Base-by-base conservation (phyloP, 2,329 filamentous ascomycete genomes). In the Emydomyces testavorans region DNA sequence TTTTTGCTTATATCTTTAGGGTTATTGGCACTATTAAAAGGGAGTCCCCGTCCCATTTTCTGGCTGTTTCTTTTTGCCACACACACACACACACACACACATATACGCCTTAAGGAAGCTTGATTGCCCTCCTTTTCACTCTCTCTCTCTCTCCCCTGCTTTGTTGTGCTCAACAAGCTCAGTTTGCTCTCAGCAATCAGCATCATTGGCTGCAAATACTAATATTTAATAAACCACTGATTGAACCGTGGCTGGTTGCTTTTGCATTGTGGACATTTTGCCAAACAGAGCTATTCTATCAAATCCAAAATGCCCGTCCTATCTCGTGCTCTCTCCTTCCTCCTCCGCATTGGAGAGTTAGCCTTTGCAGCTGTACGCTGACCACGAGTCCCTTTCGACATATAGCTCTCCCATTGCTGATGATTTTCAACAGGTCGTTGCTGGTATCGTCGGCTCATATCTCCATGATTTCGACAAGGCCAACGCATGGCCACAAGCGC, bases 361-460 rank as follows among this genome's bases (percentile, higher is more conserved):
- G 78, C 72, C 58, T 87, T 83, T 60, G 80, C 76, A n/a, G 74
- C 77, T 55, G 82, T 87, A 62, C 56, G 71, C 59, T 34, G 18
- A 28, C n/a, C 32, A 20, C 28, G 6, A 20, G 13, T 58, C 24
- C 45, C 61, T 10, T 55, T 55, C 2, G 7, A 34, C 8, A 5
- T 18, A 1, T 21, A 11, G n/a, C 35, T 15, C 11, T 18, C 36
- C 28, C 13, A 23, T 35, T 20, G 23, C 23, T 29, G 8, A 46
- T 34, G 1, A 13, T 23, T 29, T 31, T 16, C n/a, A 21, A 6
- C 51, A 71, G 69, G 61, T 72, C 52, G 79, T 86, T 44, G 79
- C 81, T 20, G 83, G 82, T 51, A 71, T 87, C 52, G 78, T 81
- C 50, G 82, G 80, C 44, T 62, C 77, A 54, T 83, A 82, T 62